Evolutionary conservation across 2,329 filamentous ascomycete species (phyloP), one percentile per base, ranked within the genome.

Genomic region (Aureobasidium vineae): DNA sequence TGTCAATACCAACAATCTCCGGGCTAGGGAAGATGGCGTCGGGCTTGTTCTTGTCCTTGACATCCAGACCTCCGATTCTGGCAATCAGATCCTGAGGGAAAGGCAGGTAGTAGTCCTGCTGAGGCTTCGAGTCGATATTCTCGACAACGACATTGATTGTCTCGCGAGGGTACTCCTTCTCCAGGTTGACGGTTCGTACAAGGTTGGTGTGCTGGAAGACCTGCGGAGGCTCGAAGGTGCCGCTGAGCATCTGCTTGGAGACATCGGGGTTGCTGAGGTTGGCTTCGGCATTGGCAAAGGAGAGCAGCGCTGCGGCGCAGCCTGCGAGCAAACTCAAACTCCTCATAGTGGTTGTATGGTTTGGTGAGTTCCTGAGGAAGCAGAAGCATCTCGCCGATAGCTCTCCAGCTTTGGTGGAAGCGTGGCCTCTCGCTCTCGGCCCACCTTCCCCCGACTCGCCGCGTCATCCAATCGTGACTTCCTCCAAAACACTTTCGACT

Each of bases 151-250:
- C 89, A 79, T 98, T 97, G 83, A 97, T 87, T 16, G 88, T 90
- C 79, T 98, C 94, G 75, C 92, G 89, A 65, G 88, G 88, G 74
- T 95, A 98, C 71, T 88, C 90, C 83, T 97, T 98, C 79, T 98
- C 94, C 67, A 97, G 80, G 71, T 96, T 97, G 75, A 96, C 89
- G 70, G 90, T 88, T 73, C 95, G 90, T 61, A 98, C 90, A 36
- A 98, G 80, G 77, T 99, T 98, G 78, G 85, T 85, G 79, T 99
- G 97, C 81, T 93, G 92, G 82, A 97, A 99, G 71, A 93, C 90
- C 76, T 92, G 90, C 16, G 93, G 90, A 64, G 94, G 92, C 78
- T 86, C 89, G 82, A 97, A 97, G 69, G 75, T 77, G 70, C 75
- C 75, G 31, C 80, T 75, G 43, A 83, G 78, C 73, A 84, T 79